These are phyloP conservation scores for Cardiospermum halicacabum DNA, from an alignment of 345 rosid genomes.

Conservation along the genomic window DNA sequence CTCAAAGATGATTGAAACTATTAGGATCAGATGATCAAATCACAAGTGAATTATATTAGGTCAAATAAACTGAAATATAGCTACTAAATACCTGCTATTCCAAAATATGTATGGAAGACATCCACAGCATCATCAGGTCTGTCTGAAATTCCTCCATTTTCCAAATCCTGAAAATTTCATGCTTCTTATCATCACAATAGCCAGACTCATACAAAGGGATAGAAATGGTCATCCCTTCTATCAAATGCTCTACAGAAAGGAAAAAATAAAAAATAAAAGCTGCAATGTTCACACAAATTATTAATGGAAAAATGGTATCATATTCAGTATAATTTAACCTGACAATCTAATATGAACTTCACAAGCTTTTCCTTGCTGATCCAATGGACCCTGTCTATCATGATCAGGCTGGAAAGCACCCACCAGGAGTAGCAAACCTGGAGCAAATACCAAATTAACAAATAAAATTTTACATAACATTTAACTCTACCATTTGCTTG, in stretches of 20 bases:
- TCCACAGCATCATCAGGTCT: slow-evolving; percentile 89
- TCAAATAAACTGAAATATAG: not conserved
- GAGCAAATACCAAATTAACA: not conserved
- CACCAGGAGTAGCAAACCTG: slow-evolving; percentile 96
- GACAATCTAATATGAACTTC: slow-evolving; percentile 71
- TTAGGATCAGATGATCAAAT: too few species aligned
- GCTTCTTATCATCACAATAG: too few species aligned
- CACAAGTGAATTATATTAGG: too few species aligned
- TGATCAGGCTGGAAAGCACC: slow-evolving; percentile 90
- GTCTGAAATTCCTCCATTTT: slow-evolving; percentile 87
- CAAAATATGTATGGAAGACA: slow-evolving; percentile 81
- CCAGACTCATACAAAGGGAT: too few species aligned
- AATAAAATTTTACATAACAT: slow-evolving; percentile 4
- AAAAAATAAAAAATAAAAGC: too few species aligned
- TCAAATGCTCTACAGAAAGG: not conserved
- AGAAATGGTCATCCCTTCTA: too few species aligned
- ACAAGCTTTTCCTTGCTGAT: slow-evolving; percentile 70
- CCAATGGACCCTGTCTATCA: slow-evolving; percentile 90
- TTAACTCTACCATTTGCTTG: not conserved
- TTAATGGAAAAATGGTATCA: too few species aligned
- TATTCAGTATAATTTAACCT: too few species aligned
- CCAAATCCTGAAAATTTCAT: slow-evolving; percentile 47
- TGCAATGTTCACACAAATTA: too few species aligned
- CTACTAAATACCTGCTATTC: slow-evolving; percentile 63
- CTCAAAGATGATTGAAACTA: too few species aligned